Evolutionary conservation across 2,329 filamentous ascomycete genomes (phyloP), one percentile per base, ranked within the genome.

Genomic region (Ambrosiella xylebori): DNA sequence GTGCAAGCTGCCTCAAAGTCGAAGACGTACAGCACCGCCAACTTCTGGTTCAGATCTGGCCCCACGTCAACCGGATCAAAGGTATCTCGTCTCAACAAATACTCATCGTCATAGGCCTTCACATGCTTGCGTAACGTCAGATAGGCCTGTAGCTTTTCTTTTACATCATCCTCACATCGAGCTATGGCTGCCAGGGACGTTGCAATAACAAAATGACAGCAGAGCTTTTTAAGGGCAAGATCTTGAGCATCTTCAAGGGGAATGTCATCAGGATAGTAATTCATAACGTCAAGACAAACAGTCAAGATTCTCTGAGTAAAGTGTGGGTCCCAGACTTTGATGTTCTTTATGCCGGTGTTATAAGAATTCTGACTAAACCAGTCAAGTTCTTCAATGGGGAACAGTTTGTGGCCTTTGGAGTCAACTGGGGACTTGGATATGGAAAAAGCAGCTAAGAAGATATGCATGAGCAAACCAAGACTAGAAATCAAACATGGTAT

Each of bases 321-420:
- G 5, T 68, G 66, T 1, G 82, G 73, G 27, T 76, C 67, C 74
- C 84, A 83, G 0, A 59, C 62, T 2, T 77, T 71, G 1, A 75
- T 73, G 63, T 83, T 74, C 61, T 81, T 80, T 3, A 91, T 69
- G 0, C 82, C 83, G 6, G 89, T 68, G 63, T 93, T 94, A 71
- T 94, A 95, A 1, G 85, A 77, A 62, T 86, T 91, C 62, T 83
- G 83, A 41, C 83, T 84, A 66, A 95, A 90, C 88, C 88, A 95
- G 63, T 90, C 78, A 2, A 94, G 73, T 64, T 95, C 88, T 2
- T 74, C 67, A 0, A 75, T 59, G 0, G 76, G 78, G 65, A 89
- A 88, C 1, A 75, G 59, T 61, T 69, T 78, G 38, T 69, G 68
- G 7, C 71, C 73, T 15, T 71, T 64, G 45, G 64, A 66, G 62